These are phyloP conservation scores for Aspergillus viridinutans DNA, from an alignment of 2,329 filamentous ascomycete genomes.

Conservation along the genomic window DNA sequence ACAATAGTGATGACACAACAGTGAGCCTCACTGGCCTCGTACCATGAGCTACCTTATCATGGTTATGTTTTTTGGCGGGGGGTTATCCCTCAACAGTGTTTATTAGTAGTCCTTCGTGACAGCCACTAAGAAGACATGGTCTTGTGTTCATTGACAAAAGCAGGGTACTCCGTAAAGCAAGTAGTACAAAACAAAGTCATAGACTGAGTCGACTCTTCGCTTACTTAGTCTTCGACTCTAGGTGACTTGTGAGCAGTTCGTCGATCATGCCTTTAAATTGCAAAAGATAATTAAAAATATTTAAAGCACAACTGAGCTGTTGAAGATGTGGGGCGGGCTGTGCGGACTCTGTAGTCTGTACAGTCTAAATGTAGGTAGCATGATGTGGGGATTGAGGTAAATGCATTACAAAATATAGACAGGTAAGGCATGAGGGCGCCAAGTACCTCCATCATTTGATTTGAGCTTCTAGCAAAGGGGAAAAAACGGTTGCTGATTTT, in stretches of 20 bases:
- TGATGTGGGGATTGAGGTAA: conserved; percentile 8
- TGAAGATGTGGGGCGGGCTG: not conserved
- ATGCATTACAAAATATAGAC: not conserved
- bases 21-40: not conserved
- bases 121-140: not conserved
- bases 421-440: not conserved
- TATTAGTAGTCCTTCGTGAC: not conserved
- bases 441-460: too few species aligned
- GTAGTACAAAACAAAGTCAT: not conserved
- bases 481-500: too few species aligned
- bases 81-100: not conserved
- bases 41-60: not conserved
- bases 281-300: not conserved
- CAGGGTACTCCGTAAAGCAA: not conserved
- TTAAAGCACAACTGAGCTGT: not conserved
- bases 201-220: not conserved
- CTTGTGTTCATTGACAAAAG: not conserved
- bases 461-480: not conserved
- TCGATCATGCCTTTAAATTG: not conserved
- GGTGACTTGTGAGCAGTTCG: not conserved
- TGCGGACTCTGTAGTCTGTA: too few species aligned
- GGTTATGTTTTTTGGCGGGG: too few species aligned
- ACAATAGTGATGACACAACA: not conserved
- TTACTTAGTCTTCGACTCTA: not conserved
- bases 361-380: conserved; percentile 6